Base-by-base conservation (phyloP, 2,329 filamentous ascomycete species). In the Biscogniauxia marginata region DNA sequence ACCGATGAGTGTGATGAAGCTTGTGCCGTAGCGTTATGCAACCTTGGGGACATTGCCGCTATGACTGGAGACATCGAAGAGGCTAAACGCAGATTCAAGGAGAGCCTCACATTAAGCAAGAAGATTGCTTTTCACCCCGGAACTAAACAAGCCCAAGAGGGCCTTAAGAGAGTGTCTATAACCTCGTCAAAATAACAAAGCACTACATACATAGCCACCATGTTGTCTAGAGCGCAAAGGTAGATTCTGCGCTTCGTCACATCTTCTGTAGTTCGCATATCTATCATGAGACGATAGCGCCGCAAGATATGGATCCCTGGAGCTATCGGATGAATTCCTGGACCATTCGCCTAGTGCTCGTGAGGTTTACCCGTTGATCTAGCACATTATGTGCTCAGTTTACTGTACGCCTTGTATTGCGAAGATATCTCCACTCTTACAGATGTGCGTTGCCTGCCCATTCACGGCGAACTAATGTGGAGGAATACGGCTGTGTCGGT, bases 1-100 rank as follows among this genome's bases (percentile, higher is more conserved):
- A 90, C 85, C 2, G 80, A 87, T 50, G 91, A 96, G 68, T 97
- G 93, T 68, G 91, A 96, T 70, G 73, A 88, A 54, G 90, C 88
- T 1, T 97, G 93, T 67, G 89, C 88, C 2, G 89, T 88, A 5
- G 89, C 93, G 7, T 85, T 90, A n/a, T 89, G 91, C 72, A 96
- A 96, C 69, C 82, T 96, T 52, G 93, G 87, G 21, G 90, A 96
- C 65, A 87, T 97, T 63, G 88, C 90, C 0, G 85, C 89, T 62
- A 87, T 95, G 82, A 75, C 86, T 57, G 87, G 88, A 1, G 82
- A 89, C 64, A 67, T 79, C 1, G 76, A 77, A 3, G 81, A 89
- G 62, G 92, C 93, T 1, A 80, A 81, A 65, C 80, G 79, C 64
- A 83, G 83, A 67, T 96, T 90, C 68, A 75, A 80, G 53, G 84